These are phyloP conservation scores for Acanthochlamys bracteata DNA, from an alignment of 106 monocot species.

Conservation along the genomic window DNA sequence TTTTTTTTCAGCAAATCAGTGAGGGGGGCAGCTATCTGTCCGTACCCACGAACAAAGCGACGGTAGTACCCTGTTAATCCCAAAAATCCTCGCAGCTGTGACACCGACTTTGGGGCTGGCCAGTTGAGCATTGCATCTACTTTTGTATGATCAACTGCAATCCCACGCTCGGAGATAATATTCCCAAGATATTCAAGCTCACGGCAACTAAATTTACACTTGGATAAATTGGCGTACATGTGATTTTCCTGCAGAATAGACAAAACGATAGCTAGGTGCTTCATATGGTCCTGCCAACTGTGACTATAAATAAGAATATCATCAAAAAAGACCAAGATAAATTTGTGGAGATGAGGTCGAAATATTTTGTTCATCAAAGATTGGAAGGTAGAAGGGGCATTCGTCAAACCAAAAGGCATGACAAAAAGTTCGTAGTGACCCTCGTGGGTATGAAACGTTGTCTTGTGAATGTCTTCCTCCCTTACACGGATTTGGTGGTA, in stretches of 20 bases:
- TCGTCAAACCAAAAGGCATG: slow-evolving; percentile 1
- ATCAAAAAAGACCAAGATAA: slow-evolving; percentile 1
- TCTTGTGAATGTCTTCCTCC: background rate
- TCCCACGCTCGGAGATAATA: background rate
- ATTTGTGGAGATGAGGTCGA: background rate
- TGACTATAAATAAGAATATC: background rate
- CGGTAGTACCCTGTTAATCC: slow-evolving; percentile 1
- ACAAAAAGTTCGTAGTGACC: slow-evolving; percentile 3
- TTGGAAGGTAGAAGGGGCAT: background rate
- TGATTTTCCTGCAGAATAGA: background rate
- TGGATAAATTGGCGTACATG: background rate
- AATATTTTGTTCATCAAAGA: background rate
- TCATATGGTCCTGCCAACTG: background rate
- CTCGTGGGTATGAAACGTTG: background rate
- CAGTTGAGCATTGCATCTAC: background rate
- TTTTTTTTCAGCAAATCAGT: background rate
- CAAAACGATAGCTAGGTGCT: background rate
- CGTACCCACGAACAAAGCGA: background rate
- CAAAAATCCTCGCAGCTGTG: background rate
- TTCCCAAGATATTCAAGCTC: background rate
- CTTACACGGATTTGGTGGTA: slow-evolving; percentile 11
- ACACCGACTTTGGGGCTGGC: background rate
- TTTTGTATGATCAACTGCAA: background rate
- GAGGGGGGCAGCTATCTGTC: background rate
- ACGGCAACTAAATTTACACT: background rate